Percentiles rank a stretch among this genome's conserved stretches.
These are phyloP conservation scores for Fusarium pseudonygamai DNA, from an alignment of 2,329 filamentous ascomycete genomes.

Conservation along the genomic window DNA sequence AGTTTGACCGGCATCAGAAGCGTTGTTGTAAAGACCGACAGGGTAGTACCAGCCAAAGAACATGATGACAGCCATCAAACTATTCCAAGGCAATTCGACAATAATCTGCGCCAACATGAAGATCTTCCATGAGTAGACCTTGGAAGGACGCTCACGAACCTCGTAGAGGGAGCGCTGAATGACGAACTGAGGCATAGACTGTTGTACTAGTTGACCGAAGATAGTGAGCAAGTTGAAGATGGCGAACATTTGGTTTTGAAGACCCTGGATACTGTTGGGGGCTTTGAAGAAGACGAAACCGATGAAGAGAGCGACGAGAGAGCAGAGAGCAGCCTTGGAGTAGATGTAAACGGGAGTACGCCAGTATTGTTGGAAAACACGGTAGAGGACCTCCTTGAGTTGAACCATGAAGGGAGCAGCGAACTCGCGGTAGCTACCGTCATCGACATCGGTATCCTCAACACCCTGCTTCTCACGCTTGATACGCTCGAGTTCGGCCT, in stretches of 20 bases:
- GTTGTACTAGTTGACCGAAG: slow-evolving; percentile 81
- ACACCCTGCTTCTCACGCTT: slow-evolving; percentile 57
- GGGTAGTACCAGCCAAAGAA: slow-evolving; percentile 89
- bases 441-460: slow-evolving; percentile 47
- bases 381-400: slow-evolving; percentile 71
- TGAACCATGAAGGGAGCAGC: slow-evolving; percentile 78
- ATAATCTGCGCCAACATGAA: slow-evolving; percentile 86
- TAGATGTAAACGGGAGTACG: slow-evolving; percentile 90
- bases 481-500: slow-evolving; percentile 66
- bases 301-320: slow-evolving; percentile 75
- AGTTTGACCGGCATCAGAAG: slow-evolving; percentile 67
- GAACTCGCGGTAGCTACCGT: slow-evolving; percentile 74
- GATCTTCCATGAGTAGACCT: slow-evolving; percentile 85
- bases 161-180: slow-evolving; percentile 85
- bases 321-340: slow-evolving; percentile 77
- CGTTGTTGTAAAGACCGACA: slow-evolving; percentile 79
- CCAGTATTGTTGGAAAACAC: slow-evolving; percentile 94
- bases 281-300: slow-evolving; percentile 83
- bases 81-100: slow-evolving; percentile 88
- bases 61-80: slow-evolving; percentile 78
- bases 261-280: slow-evolving; percentile 76
- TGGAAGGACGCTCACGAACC: slow-evolving; percentile 83
- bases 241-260: slow-evolving; percentile 87
- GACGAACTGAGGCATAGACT: slow-evolving; percentile 88
- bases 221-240: slow-evolving; percentile 87